Evolutionary conservation across 169 alveolate genomes (phyloP).

Genomic region (Plasmodium gallinaceum): DNA sequence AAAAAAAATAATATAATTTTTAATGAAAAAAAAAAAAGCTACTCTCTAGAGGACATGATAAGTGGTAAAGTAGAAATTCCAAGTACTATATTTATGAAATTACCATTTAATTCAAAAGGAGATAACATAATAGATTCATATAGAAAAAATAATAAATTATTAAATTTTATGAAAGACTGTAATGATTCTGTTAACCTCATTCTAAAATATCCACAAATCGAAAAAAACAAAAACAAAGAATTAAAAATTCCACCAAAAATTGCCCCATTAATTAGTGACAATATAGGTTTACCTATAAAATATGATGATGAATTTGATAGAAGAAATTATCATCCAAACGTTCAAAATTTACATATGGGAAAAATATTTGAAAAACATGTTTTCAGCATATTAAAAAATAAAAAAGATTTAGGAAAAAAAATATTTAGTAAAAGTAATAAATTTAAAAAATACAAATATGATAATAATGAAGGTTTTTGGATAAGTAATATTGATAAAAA

Average conservation of each 20-base stretch:
- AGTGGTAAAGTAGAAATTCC: constrained; percentile 59
- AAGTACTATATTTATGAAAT: constrained; percentile 29
- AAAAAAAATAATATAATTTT: constrained; percentile 3
- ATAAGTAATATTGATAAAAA: constrained; percentile 69
- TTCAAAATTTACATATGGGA: constrained; percentile 70
- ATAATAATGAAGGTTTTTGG: constrained; percentile 68
- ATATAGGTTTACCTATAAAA: constrained; percentile 65
- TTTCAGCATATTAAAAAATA: constrained; percentile 66
- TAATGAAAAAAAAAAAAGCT: constrained; percentile 36
- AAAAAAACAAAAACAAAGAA: constrained; percentile 8
- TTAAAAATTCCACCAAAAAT: constrained; percentile 37
- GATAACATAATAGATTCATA: constrained; percentile 66
- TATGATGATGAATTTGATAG: constrained; percentile 75
- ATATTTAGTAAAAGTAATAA: constrained; percentile 36
- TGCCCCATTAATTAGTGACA: constrained; percentile 25
- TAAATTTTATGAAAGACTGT: constrained; percentile 70
- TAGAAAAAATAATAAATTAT: constrained; percentile 52
- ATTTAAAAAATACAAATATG: constrained; percentile 65
- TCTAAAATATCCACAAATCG: constrained; percentile 69
- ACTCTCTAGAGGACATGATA: constrained; percentile 68
- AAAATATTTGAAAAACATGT: constrained; percentile 65
- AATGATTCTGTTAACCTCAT: constrained; percentile 59
- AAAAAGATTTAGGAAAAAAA: constrained; percentile 59
- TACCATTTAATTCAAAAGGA: constrained; percentile 35
- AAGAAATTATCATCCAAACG: constrained; percentile 54